Evolutionary conservation across 1,284 basidiomycete genomes (phyloP), one percentile per base, ranked within the genome.

Genomic region (Pascua guehoae): DNA sequence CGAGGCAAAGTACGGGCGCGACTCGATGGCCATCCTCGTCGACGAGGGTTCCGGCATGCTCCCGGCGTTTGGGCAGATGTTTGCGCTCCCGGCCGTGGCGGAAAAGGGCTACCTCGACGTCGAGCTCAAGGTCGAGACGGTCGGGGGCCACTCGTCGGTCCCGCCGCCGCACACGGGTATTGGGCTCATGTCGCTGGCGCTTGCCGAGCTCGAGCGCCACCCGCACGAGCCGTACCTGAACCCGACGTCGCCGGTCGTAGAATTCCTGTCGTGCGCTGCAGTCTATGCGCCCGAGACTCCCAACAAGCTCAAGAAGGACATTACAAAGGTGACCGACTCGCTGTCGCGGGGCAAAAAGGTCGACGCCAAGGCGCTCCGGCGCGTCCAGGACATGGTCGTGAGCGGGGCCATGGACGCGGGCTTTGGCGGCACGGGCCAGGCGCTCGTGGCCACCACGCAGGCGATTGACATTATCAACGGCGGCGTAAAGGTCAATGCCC

Each of bases 31-130:
- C 0, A 78, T 88, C 63, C 74, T 88, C 41, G 79, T 88, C 4
- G 63, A 78, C 41, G 77, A 80, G 72, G 70, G 68, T 14, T 61
- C 57, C 43, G 68, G 65, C 15, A 48, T 70, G n/a, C 12, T 47
- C 9, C 55, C 68, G 32, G 32, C 62, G 5, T 66, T 63, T 48
- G 68, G 67, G 14, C 63, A 67, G 55, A 67, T 79, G 16, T 74
- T 83, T 53, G 82, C 82, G 5, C 66, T 77, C 0, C 85, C 83
- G 2, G 80, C 78, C 8, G 81, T 86, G 7, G 80, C 79, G 1
- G 86, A 88, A 76, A 88, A 87, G 68, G 87, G 86, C 0, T 83
- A 84, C 64, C 61, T 85, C 43, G 82, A 86, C 61, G 79, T 84
- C 32, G 78, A 79, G 24, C 71, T 87, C 42, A 75, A 79, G 15